These are phyloP conservation scores for Hypoxylon subgilvum DNA, from an alignment of 495 filamentous ascomycete genomes.

Conservation along the genomic window DNA sequence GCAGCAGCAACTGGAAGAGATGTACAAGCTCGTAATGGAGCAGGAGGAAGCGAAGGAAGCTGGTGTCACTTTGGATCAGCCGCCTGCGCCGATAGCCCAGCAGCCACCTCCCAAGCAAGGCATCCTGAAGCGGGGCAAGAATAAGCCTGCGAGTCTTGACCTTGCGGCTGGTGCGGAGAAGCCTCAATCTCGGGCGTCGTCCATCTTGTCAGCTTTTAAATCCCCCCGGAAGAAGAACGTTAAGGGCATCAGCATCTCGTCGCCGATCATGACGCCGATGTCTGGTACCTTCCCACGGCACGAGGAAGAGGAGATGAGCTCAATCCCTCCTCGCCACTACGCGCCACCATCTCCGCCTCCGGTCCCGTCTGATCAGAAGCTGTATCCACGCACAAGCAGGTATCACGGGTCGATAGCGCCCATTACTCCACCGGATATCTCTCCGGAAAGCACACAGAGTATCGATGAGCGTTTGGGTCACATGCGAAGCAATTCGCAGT, in stretches of 20 bases:
- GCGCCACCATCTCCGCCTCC: constrained; percentile 53
- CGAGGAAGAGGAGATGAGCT: constrained; percentile 57
- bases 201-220: constrained; percentile 58
- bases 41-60: constrained; percentile 75
- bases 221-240: constrained; percentile 56
- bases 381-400: constrained; percentile 42
- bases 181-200: constrained; percentile 55
- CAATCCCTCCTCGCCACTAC: constrained; percentile 59
- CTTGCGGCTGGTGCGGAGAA: constrained; percentile 46
- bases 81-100: constrained; percentile 40
- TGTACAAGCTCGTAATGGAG: constrained; percentile 91
- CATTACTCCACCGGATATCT: constrained; percentile 55
- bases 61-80: constrained; percentile 43
- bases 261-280: constrained; percentile 61
- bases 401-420: constrained; percentile 38
- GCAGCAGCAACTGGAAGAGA: constrained; percentile 81
- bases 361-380: constrained; percentile 50
- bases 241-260: constrained; percentile 57
- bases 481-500: constrained; percentile 45
- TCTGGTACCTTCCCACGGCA: constrained; percentile 57
- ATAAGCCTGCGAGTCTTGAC: constrained; percentile 56
- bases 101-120: constrained; percentile 43
- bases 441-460: constrained; percentile 53
- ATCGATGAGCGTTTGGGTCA: constrained; percentile 57
- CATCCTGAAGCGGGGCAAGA: constrained; percentile 44